These are phyloP conservation scores for Eucalyptus fibrosa DNA, from an alignment of 345 rosid genomes.

Conservation along the genomic window DNA sequence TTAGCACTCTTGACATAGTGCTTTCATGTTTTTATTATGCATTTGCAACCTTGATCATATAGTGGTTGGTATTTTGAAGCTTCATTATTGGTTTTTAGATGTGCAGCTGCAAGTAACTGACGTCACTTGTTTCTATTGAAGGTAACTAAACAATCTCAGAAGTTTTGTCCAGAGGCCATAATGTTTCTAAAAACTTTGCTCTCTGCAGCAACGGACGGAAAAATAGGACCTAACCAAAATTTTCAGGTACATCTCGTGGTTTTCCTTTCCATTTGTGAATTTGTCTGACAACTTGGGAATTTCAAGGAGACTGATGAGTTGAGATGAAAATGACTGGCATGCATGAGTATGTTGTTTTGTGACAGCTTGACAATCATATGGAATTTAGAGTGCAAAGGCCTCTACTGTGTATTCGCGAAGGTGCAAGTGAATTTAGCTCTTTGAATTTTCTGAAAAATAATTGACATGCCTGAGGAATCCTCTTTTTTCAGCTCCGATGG, in stretches of 20 bases:
- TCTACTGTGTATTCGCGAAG: constrained; percentile 30
- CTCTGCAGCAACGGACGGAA: constrained; percentile 40
- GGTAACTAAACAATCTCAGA: constrained; percentile 58
- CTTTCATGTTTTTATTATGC: background rate
- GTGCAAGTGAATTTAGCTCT: no score
- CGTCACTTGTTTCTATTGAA: constrained; percentile 1
- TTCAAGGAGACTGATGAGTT: background rate
- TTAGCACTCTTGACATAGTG: background rate
- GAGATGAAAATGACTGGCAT: background rate
- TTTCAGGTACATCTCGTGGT: constrained; percentile 34
- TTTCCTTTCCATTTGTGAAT: background rate
- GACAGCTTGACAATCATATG: constrained; percentile 55
- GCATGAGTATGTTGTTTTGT: background rate
- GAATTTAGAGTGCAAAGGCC: constrained; percentile 49
- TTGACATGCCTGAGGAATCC: no score
- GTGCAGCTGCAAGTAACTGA: background rate
- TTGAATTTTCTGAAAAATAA: no score
- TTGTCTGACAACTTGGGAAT: background rate
- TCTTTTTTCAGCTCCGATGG: no score
- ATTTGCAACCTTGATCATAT: background rate
- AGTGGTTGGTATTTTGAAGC: background rate
- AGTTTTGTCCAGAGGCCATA: constrained; percentile 81
- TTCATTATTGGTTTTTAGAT: background rate
- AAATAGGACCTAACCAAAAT: constrained; percentile 19
- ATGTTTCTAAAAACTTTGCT: constrained; percentile 50